Evolutionary conservation across 2,329 filamentous ascomycete genomes (phyloP), one percentile per base, ranked within the genome.

Genomic region (Fusarium pseudograminearum): DNA sequence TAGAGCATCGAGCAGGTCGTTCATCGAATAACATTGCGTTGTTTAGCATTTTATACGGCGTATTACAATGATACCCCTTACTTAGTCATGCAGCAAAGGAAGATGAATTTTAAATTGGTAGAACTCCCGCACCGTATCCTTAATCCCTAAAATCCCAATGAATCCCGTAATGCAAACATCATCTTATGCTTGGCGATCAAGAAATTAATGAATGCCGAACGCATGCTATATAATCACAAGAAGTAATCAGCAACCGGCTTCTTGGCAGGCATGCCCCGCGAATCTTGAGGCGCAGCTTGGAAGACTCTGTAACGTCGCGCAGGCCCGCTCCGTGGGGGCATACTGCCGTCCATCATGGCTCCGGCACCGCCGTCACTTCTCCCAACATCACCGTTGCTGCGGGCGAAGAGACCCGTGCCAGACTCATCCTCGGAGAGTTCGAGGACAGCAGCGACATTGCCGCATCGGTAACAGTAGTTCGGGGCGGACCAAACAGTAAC

Each of bases 401-500:
- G 84, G 31, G 88, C 84, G 70, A 93, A 87, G n/a, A 90, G 85
- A 26, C 90, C 90, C 36, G 88, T 84, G 44, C 93, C 93, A n/a
- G 87, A 89, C 10, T 91, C 88, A 75, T 98, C 95, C 78, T 98
- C 96, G 30, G 91, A 92, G 7, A 99, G 85, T 81, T 99, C 96
- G 57, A 99, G 83, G 61, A 99, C 94, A 1, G 96, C 95, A 1
- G 96, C 96, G 15, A 99, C 94, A 75, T 98, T 98, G 57, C 94
- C 94, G 76, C 94, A 98, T 69, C 93, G 89, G 82, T 98, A 98
- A 82, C 94, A 98, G 84, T 98, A 98, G 79, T 98, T 98, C 1
- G 94, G 94, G 12, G 94, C 94, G 1, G 93, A 97, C 95, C 96
- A 99, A n/a, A 99, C 96, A 0, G 96, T 99, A 42, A 98, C 96